Percentiles rank a stretch among this genome's conserved stretches.
These are phyloP conservation scores for Alternaria triticina DNA, from an alignment of 2,329 filamentous ascomycete genomes.

Conservation along the genomic window DNA sequence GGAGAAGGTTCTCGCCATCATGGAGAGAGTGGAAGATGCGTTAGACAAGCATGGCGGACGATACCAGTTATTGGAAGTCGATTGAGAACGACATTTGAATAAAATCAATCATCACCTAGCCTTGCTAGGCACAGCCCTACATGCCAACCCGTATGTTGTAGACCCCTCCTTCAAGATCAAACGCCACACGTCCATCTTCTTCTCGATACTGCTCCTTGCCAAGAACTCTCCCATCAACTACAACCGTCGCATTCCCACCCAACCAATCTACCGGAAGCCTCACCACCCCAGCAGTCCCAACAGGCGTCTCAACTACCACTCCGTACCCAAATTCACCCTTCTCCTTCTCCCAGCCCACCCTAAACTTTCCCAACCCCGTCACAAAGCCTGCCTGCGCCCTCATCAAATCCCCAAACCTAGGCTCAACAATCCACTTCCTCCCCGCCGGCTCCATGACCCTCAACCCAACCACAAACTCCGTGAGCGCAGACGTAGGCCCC, in stretches of 20 bases:
- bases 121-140: neutral
- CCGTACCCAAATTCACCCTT: neutral
- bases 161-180: neutral
- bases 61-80: conserved; percentile 58
- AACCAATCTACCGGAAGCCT: neutral
- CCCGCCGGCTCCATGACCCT: conserved; percentile 8
- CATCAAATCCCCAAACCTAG: conserved; percentile 24
- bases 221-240: neutral
- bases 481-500: conserved; percentile 27
- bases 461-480: conserved; percentile 14
- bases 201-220: neutral
- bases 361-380: conserved; percentile 21
- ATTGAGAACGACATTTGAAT: conserved; percentile 23
- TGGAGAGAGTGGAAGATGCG: conserved; percentile 79
- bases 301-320: neutral
- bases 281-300: neutral
- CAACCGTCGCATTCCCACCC: neutral
- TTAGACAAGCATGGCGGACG: conserved; percentile 62
- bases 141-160: neutral
- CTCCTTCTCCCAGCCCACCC: neutral
- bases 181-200: neutral
- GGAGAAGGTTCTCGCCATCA: conserved; percentile 83
- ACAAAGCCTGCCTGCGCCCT: conserved; percentile 24
- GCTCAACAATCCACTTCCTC: conserved; percentile 36
- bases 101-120: neutral